A percentile compares a stretch with the other conserved stretches of the same genome.
These are phyloP conservation scores for Tagetes patula DNA, from an alignment of 129 eudicot genomes.

Conservation along the genomic window DNA sequence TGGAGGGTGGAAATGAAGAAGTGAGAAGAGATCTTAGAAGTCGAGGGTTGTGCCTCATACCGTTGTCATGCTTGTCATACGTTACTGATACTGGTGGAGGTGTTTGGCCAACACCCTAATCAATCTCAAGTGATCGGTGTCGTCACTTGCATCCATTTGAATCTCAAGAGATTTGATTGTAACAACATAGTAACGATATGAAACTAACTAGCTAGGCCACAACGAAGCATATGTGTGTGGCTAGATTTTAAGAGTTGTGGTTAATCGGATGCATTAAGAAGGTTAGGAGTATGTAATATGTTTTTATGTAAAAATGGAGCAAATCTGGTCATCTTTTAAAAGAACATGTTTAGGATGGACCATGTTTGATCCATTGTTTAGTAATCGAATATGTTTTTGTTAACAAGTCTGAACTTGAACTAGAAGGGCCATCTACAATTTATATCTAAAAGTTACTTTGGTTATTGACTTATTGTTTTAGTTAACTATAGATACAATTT, in stretches of 20 bases:
- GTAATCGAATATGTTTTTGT: constrained; percentile 24
- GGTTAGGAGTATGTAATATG: constrained; percentile 14
- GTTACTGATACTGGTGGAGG: constrained; percentile 63
- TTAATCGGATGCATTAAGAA: constrained; percentile 20
- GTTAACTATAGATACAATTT: no score
- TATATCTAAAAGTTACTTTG: background rate
- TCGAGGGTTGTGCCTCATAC: constrained; percentile 82
- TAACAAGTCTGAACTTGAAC: background rate
- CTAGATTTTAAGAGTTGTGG: constrained; percentile 18
- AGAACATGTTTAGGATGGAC: constrained; percentile 49
- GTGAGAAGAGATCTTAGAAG: constrained; percentile 51
- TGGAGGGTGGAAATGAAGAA: constrained; percentile 41
- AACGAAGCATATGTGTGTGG: constrained; percentile 9
- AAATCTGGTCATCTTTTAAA: constrained; percentile 64
- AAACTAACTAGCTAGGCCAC: constrained; percentile 23
- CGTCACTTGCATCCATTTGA: constrained; percentile 4
- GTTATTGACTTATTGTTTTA: background rate
- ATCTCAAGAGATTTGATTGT: constrained; percentile 24
- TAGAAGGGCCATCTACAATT: background rate
- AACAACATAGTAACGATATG: background rate
- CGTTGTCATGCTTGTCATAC: constrained; percentile 68
- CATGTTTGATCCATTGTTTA: constrained; percentile 74
- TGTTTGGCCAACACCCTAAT: constrained; percentile 60
- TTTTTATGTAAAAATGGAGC: constrained; percentile 54
- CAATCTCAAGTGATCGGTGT: constrained; percentile 12